A percentile compares a stretch with the other conserved stretches of the same genome.
phyloP scores from a whole-genome alignment of 805 yeast species.

The Pichia nakasei region DNA sequence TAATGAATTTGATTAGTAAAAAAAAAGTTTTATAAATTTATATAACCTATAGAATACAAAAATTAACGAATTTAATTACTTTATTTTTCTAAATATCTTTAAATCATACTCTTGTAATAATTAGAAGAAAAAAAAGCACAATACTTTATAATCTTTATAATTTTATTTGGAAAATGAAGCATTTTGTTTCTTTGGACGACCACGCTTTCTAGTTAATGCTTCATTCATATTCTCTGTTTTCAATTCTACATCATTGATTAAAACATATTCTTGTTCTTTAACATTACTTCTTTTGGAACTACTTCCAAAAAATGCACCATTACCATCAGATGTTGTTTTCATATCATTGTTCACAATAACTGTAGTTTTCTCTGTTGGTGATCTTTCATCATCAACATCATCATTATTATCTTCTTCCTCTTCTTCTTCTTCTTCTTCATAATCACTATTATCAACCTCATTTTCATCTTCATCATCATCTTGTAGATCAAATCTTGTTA shows the following conservation, averaged over 20 bases:
- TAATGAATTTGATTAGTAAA: neutral
- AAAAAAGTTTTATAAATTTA: too few relatives aligned
- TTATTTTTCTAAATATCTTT: too few relatives aligned
- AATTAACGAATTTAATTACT: too few relatives aligned
- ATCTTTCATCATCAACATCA: neutral
- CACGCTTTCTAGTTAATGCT: slow-evolving; percentile 11
- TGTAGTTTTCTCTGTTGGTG: neutral
- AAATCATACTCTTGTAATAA: too few relatives aligned
- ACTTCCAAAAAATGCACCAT: neutral
- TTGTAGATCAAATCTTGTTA: neutral
- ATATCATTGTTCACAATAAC: neutral
- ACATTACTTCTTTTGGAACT: neutral
- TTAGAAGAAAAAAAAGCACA: too few relatives aligned
- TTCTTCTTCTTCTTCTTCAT: neutral
- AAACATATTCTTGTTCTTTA: neutral
- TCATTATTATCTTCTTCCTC: neutral
- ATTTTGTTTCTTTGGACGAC: slow-evolving; percentile 11
- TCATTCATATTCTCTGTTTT: slow-evolving; percentile 8
- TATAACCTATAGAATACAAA: too few relatives aligned
- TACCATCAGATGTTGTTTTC: neutral
- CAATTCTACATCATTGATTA: slow-evolving; percentile 4
- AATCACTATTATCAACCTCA: neutral
- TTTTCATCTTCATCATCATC: neutral
- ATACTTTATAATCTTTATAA: too few relatives aligned
- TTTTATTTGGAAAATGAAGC: neutral